Conservation (phyloP, 2,329 filamentous ascomycete species). For the Talaromyces amestolkiae region DNA sequence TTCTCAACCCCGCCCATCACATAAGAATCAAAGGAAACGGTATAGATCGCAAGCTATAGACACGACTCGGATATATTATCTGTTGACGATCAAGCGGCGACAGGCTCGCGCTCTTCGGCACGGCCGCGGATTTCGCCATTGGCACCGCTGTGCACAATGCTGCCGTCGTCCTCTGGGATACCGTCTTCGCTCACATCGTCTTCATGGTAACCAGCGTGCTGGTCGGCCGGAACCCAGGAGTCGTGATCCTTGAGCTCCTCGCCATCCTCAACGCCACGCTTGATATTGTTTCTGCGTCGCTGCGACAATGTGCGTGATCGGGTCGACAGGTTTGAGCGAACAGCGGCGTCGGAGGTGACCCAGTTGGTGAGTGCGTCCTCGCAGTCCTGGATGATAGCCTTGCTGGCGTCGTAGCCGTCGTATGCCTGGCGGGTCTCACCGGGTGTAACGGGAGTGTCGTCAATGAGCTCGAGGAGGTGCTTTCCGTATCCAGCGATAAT, state of each 20-base stretch:
- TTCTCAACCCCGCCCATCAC: background rate
- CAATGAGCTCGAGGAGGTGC: conserved; percentile 93
- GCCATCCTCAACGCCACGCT: conserved; percentile 63
- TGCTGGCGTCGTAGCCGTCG: conserved; percentile 96
- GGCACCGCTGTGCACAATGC: conserved; percentile 25
- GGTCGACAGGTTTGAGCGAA: conserved; percentile 80
- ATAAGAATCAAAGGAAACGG: background rate
- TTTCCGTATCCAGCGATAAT: conserved; percentile 98
- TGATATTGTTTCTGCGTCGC: conserved; percentile 72
- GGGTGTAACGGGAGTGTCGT: conserved; percentile 94
- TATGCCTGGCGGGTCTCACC: conserved; percentile 95
- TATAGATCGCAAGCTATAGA: conserved; percentile 7
- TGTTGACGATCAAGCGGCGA: conserved; percentile 11
- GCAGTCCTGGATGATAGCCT: conserved; percentile 98
- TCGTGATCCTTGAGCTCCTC: conserved; percentile 75
- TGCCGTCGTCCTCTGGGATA: conserved; percentile 33
- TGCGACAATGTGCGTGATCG: conserved; percentile 85
- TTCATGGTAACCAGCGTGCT: conserved; percentile 48
- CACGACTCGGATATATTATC: background rate
- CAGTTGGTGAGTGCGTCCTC: conserved; percentile 97
- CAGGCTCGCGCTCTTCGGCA: conserved; percentile 33
- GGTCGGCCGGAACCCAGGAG: conserved; percentile 73
- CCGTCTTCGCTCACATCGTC: conserved; percentile 46
- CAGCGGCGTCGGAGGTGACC: conserved; percentile 85
- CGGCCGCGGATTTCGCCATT: conserved; percentile 37